A percentile compares a stretch with the other conserved stretches of the same genome.
phyloP scores from a whole-genome alignment of 441 rosid genomes.

The Gossypium schwendimanii region DNA sequence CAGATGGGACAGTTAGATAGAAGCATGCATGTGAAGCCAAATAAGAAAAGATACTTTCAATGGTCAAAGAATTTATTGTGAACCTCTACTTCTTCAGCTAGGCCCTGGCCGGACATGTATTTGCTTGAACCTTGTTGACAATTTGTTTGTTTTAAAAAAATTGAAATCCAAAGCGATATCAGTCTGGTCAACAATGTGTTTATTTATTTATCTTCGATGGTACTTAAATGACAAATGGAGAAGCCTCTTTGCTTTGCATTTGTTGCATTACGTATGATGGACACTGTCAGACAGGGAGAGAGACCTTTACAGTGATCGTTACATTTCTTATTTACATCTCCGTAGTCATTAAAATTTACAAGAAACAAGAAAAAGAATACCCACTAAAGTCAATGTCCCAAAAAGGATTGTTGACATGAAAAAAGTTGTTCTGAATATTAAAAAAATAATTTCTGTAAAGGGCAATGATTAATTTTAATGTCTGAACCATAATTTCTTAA shows the following conservation, averaged over 20 bases:
- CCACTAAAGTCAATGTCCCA: background rate
- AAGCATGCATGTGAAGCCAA: background rate
- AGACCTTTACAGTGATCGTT: background rate
- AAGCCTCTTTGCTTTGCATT: background rate
- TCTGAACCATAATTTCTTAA: too few species aligned
- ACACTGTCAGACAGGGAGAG: background rate
- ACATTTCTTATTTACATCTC: background rate
- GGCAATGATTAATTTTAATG: background rate
- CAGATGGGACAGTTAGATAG: background rate
- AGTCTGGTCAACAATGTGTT: conserved; percentile 2
- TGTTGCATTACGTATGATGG: background rate
- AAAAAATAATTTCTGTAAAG: background rate
- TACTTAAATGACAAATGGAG: conserved; percentile 21
- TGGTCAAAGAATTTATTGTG: background rate
- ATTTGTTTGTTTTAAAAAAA: background rate
- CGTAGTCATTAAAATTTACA: background rate
- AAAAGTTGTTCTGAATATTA: background rate
- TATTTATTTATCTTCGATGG: background rate
- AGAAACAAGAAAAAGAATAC: background rate
- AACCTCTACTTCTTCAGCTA: background rate
- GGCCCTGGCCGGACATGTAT: background rate
- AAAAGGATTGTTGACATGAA: background rate
- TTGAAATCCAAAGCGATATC: background rate
- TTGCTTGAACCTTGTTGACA: background rate
- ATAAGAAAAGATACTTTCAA: background rate